Evolutionary conservation across 176 grass and related monocot genomes (phyloP).

Genomic region (Aegilops longissima): DNA sequence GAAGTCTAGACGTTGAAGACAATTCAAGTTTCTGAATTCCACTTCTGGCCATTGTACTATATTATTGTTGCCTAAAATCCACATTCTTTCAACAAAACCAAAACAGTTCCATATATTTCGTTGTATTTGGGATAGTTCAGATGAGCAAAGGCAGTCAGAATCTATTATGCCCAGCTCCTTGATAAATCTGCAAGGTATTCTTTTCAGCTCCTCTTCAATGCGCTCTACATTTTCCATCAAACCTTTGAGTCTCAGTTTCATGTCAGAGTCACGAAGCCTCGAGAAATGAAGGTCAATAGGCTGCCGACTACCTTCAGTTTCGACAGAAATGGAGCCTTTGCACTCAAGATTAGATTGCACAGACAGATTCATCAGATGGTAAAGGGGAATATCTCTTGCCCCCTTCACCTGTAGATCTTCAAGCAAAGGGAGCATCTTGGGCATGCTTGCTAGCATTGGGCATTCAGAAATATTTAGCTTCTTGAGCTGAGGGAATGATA

Average conservation of each 20-base stretch:
- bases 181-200: not conserved
- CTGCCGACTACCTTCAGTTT: not conserved
- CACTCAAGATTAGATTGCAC: not conserved
- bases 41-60: not conserved
- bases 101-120: not conserved
- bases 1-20: not conserved
- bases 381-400: not conserved
- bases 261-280: not conserved
- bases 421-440: not conserved
- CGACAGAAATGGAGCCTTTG: not conserved
- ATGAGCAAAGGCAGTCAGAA: too few relatives aligned
- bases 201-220: not conserved
- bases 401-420: not conserved
- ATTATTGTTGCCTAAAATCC: not conserved
- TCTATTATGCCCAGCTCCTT: too few relatives aligned
- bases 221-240: not conserved
- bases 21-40: not conserved
- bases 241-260: not conserved
- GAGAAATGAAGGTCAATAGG: not conserved
- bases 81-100: not conserved
- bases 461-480: not conserved
- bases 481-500: too few relatives aligned
- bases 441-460: not conserved
- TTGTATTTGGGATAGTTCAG: too few relatives aligned
- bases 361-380: not conserved